Evolutionary conservation across 1,284 basidiomycete genomes (phyloP).

Genomic region (Ceratobasidium theobromae): DNA sequence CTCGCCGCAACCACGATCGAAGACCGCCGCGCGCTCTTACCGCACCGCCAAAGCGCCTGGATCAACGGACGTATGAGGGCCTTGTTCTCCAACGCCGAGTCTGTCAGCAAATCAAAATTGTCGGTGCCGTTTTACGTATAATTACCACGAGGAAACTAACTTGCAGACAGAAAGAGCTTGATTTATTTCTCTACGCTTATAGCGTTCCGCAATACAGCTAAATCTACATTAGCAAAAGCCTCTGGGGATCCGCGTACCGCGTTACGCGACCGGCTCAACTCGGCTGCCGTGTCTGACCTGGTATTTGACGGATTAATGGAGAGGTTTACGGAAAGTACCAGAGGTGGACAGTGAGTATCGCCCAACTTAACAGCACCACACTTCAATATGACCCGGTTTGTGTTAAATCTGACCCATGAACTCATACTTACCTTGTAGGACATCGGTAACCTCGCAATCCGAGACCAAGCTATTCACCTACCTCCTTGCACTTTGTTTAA

Average conservation of each 20-base stretch:
- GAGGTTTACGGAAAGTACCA: slow-evolving; percentile 73
- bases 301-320: slow-evolving; percentile 74
- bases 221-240: slow-evolving; percentile 53
- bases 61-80: slow-evolving; percentile 59
- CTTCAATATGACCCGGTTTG: not conserved
- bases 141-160: slow-evolving; percentile 21
- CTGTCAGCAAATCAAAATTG: slow-evolving; percentile 58
- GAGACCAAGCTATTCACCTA: slow-evolving; percentile 73
- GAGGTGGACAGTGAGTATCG: slow-evolving; percentile 62
- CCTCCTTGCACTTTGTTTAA: slow-evolving; percentile 77
- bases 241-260: slow-evolving; percentile 36
- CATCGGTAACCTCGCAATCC: slow-evolving; percentile 67
- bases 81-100: slow-evolving; percentile 49
- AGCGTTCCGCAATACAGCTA: slow-evolving; percentile 58
- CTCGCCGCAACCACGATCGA: slow-evolving; percentile 52
- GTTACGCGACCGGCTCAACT: slow-evolving; percentile 57
- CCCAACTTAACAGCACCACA: not conserved
- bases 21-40: slow-evolving; percentile 59
- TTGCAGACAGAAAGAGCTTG: slow-evolving; percentile 61
- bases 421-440: slow-evolving; percentile 46
- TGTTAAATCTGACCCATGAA: not conserved
- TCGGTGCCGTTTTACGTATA: slow-evolving; percentile 39
- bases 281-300: slow-evolving; percentile 54
- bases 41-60: slow-evolving; percentile 67
- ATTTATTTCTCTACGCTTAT: slow-evolving; percentile 79